These are phyloP conservation scores for Metschnikowia drakensbergensis DNA, from an alignment of 805 yeast species.

Conservation along the genomic window DNA sequence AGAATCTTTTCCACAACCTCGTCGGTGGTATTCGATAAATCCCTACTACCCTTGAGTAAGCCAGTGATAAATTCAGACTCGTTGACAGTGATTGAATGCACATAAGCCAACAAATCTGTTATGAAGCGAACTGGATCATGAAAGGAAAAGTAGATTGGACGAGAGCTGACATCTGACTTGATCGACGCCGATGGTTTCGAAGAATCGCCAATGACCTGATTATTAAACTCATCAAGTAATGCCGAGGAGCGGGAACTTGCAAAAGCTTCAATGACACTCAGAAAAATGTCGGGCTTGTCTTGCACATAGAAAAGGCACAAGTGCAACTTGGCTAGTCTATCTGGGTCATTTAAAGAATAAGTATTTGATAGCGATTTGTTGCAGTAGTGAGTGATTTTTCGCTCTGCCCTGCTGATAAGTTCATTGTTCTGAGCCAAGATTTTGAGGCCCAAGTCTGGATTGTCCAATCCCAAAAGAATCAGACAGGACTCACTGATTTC, in stretches of 20 bases:
- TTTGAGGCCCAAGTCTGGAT: constrained; percentile 59
- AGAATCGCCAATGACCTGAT: constrained; percentile 45
- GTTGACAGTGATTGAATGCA: constrained; percentile 81
- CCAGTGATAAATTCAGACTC: constrained; percentile 74
- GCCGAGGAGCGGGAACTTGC: constrained; percentile 63
- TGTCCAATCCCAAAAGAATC: constrained; percentile 64
- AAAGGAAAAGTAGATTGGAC: constrained; percentile 61
- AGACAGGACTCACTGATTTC: constrained; percentile 64
- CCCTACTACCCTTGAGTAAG: constrained; percentile 42
- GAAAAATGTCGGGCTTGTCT: constrained; percentile 48
- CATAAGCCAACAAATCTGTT: constrained; percentile 85
- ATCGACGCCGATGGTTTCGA: constrained; percentile 9
- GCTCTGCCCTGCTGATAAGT: constrained; percentile 42
- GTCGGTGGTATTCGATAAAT: constrained; percentile 26
- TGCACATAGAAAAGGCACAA: constrained; percentile 29
- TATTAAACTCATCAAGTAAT: constrained; percentile 63
- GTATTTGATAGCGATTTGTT: constrained; percentile 33
- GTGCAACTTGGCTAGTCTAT: constrained; percentile 27
- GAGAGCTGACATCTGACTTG: constrained; percentile 8
- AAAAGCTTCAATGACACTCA: constrained; percentile 58
- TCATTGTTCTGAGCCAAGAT: constrained; percentile 57
- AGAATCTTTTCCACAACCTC: constrained; percentile 49
- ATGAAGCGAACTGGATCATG: constrained; percentile 79
- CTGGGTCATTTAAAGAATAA: constrained; percentile 24
- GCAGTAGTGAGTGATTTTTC: constrained; percentile 27